Base-by-base conservation (phyloP, 371 early-diverging fungal genomes). In the Mortierella sp. region DNA sequence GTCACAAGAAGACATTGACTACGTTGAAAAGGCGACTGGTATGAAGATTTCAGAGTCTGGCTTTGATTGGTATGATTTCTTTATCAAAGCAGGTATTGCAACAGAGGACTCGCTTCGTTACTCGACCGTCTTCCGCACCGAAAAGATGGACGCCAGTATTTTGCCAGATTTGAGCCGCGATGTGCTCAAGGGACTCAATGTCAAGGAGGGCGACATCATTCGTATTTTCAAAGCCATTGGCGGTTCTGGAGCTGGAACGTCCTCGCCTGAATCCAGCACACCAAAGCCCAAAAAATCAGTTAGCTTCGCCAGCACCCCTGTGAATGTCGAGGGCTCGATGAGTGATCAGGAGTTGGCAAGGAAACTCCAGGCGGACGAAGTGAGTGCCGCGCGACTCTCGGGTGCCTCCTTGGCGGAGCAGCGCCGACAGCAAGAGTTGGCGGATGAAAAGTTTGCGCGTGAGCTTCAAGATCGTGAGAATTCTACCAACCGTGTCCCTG, bases 1-100 rank as follows among this genome's bases (percentile, higher is more conserved):
- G 84, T 89, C 90, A 21, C 73, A 74, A 26, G 88, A 84, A n/a
- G 96, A 97, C 76, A 68, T 92, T n/a, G 84, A 82, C 21, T 93
- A 85, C 81, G 88, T 94, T 14, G 87, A 91, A 64, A 81, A 83
- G 28, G 75, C 83, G 23, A 85, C 84, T 1, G 92, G 92, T 12
- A 73, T 76, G 60, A 82, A 84, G 61, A 76, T 86, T n/a, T 45
- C 79, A 1, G 88, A 88, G 53, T 80, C 84, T 45, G 90, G 88
- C 53, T 96, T 92, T 81, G 92, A 97, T 71, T 98, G 98, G 98
- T 89, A 89, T 60, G 94, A 95, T 45, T 98, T 92, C 82, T 91
- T 98, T 57, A 86, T 92, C 68, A 84, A 87, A 66, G 89, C 92
- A 30, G 93, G 91, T 7, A 84, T 97, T 66, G 87, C 91, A 18